Base-by-base conservation (phyloP, 345 rosid species). In the Eucalyptus polyanthemos region DNA sequence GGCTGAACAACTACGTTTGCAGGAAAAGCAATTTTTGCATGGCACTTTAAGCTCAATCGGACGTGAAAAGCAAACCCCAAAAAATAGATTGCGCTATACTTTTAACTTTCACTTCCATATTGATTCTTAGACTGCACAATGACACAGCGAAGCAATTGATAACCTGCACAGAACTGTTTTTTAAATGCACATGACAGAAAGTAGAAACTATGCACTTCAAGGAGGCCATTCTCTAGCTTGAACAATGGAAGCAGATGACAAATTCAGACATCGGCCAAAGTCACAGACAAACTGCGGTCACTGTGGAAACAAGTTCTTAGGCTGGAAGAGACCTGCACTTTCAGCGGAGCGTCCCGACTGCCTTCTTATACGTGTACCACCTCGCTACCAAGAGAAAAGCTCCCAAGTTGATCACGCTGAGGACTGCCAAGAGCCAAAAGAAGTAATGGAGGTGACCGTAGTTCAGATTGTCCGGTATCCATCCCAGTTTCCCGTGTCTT, bases 381-480 rank as follows among this genome's bases (percentile, higher is more conserved):
- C 87, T 92, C 9, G 95, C 92, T 50, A 93, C 88, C 89, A 87
- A 72, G 42, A 93, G 85, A 88, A 25, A 93, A 60, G 51, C 91
- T n/a, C 89, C 65, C 80, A 91, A 51, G 88, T 93, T 92, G 88
- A 91, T 65, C 86, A 87, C 88, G 88, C 94, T 92, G 80, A 92
- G 87, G 50, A 72, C 90, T 4, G 91, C 91, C 88, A 92, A 85
- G n/a, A 93, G 90, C 93, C 92, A 93, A 91, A 91, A 93, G 90
- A 93, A 93, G 92, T 91, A 92, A 51, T 91, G 83, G 16, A 92
- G 89, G 86, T 92, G 93, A 86, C 94, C 95, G 22, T 87, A 86
- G 80, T 93, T 93, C 87, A 92, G 87, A 80, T 92, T 92, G 87
- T 93, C 92, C 1, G 94, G 91, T 44, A 92, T 92, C 94, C 93